Conservation (phyloP, 1,139 yeast genomes). For the Pichia sp. region DNA sequence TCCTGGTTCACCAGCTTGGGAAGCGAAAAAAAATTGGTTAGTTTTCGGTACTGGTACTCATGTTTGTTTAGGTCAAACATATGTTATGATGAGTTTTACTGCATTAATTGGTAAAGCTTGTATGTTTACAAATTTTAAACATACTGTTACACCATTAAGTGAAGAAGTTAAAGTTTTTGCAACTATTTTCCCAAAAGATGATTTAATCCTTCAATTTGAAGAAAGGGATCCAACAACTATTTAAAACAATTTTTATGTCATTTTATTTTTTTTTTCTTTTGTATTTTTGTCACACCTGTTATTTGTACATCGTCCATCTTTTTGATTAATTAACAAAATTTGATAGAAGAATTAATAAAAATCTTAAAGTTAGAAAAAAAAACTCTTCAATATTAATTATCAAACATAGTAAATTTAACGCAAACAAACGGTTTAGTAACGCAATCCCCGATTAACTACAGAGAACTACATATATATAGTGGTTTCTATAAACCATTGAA, state of each 20-base stretch:
- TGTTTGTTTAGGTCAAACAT: conserved; percentile 89
- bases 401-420: too few species aligned
- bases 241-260: conserved; percentile 2
- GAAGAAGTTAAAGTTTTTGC: conserved; percentile 96
- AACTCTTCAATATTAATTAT: too few species aligned
- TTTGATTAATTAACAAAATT: too few species aligned
- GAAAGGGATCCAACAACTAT: conserved; percentile 46
- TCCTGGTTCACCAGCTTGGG: conserved; percentile 52
- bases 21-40: conserved; percentile 81
- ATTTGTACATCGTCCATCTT: too few species aligned
- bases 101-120: conserved; percentile 87
- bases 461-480: too few species aligned
- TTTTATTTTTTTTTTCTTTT: not conserved
- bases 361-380: too few species aligned
- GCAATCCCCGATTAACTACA: too few species aligned
- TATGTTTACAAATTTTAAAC: conserved; percentile 71
- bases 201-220: conserved; percentile 71
- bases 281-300: too few species aligned
- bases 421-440: too few species aligned
- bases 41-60: conserved; percentile 98
- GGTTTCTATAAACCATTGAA: too few species aligned
- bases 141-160: conserved; percentile 72
- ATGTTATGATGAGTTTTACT: conserved; percentile 84
- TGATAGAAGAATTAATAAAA: too few species aligned
- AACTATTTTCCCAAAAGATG: conserved; percentile 96